phyloP scores from a whole-genome alignment of 768 basidiomycete species.

The Boletus rubescentipes region DNA sequence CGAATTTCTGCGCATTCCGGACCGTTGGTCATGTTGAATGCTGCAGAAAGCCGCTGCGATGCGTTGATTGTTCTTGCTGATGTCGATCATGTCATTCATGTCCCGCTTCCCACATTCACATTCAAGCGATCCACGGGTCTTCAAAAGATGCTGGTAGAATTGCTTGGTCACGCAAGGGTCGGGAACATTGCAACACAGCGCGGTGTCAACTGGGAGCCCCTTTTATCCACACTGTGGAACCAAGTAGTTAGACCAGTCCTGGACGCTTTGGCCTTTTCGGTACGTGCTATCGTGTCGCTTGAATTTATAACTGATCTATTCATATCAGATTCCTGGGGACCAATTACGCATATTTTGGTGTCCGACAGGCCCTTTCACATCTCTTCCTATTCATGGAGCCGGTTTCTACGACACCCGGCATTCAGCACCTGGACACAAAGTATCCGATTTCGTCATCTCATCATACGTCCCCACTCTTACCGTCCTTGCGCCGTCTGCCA shows the following conservation, averaged over 20 bases:
- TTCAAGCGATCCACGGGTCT: background rate
- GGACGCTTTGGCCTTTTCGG: background rate
- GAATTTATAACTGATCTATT: background rate
- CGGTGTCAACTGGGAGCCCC: background rate
- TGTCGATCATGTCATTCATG: background rate
- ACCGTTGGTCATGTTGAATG: background rate
- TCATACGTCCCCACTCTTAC: background rate
- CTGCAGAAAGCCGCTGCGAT: background rate
- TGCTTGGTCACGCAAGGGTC: background rate
- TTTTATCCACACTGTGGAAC: background rate
- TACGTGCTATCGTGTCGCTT: background rate
- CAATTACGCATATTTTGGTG: background rate
- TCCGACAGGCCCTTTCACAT: background rate
- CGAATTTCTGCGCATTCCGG: background rate
- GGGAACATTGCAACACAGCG: background rate
- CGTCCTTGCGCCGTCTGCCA: background rate
- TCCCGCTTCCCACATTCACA: background rate
- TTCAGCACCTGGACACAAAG: background rate
- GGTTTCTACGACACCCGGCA: background rate
- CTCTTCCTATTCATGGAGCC: background rate
- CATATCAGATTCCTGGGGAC: background rate
- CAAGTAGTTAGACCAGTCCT: background rate
- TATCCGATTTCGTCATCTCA: constrained; percentile 1
- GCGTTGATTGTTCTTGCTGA: background rate
- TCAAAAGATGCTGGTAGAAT: background rate